Conservation (phyloP, 176 grass and related monocot species). For the Luzula sylvatica region DNA sequence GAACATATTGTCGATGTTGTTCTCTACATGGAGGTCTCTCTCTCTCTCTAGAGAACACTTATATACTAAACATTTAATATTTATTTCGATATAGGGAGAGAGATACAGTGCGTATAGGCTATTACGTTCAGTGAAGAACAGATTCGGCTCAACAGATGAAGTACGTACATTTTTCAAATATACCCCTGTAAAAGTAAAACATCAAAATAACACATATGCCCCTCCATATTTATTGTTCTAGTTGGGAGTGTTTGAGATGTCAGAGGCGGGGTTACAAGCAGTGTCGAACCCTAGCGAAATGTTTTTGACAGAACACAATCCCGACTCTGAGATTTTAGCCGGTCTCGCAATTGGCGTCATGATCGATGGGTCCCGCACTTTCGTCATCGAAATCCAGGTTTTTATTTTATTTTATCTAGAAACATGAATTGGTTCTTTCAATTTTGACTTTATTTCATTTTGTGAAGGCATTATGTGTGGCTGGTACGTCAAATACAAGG, state of each 20-base stretch:
- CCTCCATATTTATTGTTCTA: slow-evolving; percentile 20
- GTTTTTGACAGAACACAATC: slow-evolving; percentile 69
- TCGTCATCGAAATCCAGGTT: slow-evolving; percentile 95
- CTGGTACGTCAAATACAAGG: slow-evolving; percentile 25
- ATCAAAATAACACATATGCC: neutral
- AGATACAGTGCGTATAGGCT: slow-evolving; percentile 66
- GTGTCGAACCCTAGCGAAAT: slow-evolving; percentile 83
- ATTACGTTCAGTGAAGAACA: slow-evolving; percentile 80
- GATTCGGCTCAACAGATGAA: slow-evolving; percentile 91
- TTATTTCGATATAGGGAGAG: slow-evolving; percentile 60
- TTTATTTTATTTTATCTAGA: neutral
- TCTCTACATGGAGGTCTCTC: slow-evolving; percentile 91
- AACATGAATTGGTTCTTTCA: slow-evolving; percentile 20
- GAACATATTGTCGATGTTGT: slow-evolving; percentile 99
- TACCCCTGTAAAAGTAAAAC: no score
- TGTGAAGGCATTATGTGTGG: slow-evolving; percentile 77
- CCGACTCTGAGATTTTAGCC: slow-evolving; percentile 73
- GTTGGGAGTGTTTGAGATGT: slow-evolving; percentile 96
- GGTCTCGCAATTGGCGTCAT: slow-evolving; percentile 86
- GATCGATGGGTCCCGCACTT: slow-evolving; percentile 76
- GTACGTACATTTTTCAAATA: slow-evolving; percentile 20
- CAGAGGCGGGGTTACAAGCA: slow-evolving; percentile 63
- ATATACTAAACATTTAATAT: neutral
- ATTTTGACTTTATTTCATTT: slow-evolving; percentile 17
- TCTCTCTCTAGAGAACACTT: neutral